These are phyloP conservation scores for Plasmodium berghei DNA, from an alignment of 169 alveolate species.

Conservation along the genomic window DNA sequence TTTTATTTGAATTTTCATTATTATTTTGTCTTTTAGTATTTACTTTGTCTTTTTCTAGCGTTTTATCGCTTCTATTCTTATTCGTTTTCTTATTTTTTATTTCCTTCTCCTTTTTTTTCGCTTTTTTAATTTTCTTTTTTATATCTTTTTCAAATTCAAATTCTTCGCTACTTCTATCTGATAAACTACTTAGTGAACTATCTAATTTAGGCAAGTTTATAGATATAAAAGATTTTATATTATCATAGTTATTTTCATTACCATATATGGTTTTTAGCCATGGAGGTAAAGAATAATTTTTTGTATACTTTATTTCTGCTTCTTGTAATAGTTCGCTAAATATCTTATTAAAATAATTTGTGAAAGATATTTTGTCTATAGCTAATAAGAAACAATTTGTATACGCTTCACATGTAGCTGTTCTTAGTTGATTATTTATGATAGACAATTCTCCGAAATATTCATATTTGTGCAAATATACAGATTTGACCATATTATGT, in stretches of 20 bases:
- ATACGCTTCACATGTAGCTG: slow-evolving; percentile 74
- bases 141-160: slow-evolving; percentile 61
- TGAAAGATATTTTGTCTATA: slow-evolving; percentile 54
- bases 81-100: neutral
- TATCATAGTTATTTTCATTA: slow-evolving; percentile 7
- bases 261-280: slow-evolving; percentile 74
- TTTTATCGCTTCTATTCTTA: neutral
- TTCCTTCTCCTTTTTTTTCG: slow-evolving; percentile 34
- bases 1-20: neutral
- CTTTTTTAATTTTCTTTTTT: slow-evolving; percentile 46
- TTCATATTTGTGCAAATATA: slow-evolving; percentile 64
- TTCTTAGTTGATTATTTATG: slow-evolving; percentile 69
- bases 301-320: slow-evolving; percentile 65
- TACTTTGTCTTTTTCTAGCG: neutral
- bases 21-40: neutral
- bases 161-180: slow-evolving; percentile 49
- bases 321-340: slow-evolving; percentile 72
- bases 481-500: slow-evolving; percentile 6
- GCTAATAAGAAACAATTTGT: slow-evolving; percentile 75
- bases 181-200: slow-evolving; percentile 49
- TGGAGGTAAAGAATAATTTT: slow-evolving; percentile 57
- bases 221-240: slow-evolving; percentile 13
- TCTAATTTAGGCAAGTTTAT: slow-evolving; percentile 46
- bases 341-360: slow-evolving; percentile 30
- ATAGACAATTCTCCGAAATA: slow-evolving; percentile 74